Evolutionary conservation across 148 eudicot genomes (phyloP).

Genomic region (Rhododendron griersonianum): DNA sequence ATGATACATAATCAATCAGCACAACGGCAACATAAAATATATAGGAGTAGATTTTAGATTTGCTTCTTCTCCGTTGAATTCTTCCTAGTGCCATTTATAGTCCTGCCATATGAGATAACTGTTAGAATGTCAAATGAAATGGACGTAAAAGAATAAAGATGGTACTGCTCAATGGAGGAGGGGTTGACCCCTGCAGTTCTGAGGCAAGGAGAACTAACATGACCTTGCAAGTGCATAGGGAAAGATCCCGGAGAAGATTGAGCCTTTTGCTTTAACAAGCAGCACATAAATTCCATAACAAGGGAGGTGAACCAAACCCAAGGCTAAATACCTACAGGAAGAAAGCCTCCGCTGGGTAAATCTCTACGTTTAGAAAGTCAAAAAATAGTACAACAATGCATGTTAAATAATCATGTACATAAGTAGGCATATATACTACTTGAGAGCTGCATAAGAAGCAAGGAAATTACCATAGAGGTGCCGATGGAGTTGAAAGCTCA

Average conservation of each 20-base stretch:
- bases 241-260: slow-evolving; percentile 46
- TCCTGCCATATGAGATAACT: slow-evolving; percentile 25
- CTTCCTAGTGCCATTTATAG: background rate
- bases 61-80: slow-evolving; percentile 30
- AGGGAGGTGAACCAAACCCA: slow-evolving; percentile 61
- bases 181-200: background rate
- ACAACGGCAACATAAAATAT: background rate
- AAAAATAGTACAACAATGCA: no score
- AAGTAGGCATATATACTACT: background rate
- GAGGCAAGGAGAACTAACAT: background rate
- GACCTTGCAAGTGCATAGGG: slow-evolving; percentile 58
- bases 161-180: background rate
- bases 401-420: background rate
- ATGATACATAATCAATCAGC: background rate
- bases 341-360: background rate
- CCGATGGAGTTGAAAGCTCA: slow-evolving; percentile 74
- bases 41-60: slow-evolving; percentile 8
- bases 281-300: slow-evolving; percentile 62
- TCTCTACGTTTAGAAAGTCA: background rate
- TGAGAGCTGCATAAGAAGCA: background rate
- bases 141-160: background rate
- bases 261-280: slow-evolving; percentile 50
- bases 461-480: slow-evolving; percentile 68
- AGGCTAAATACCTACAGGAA: slow-evolving; percentile 59
- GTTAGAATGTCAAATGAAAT: background rate